Conservation (phyloP, 2,329 filamentous ascomycete genomes). For the Sporothrix schenckii region DNA sequence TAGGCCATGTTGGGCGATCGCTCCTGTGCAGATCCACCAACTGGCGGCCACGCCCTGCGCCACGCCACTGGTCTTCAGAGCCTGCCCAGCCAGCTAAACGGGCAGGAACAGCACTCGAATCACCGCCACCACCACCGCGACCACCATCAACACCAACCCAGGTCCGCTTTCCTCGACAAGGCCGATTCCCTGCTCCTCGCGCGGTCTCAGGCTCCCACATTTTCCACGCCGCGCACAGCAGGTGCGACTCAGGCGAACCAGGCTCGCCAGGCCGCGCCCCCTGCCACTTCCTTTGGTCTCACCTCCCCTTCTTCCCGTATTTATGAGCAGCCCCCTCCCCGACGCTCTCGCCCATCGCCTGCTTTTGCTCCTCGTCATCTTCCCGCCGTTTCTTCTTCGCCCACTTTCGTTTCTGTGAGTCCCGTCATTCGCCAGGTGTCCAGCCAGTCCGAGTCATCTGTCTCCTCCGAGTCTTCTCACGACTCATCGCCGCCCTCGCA, state of each 20-base stretch:
- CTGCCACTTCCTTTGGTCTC: conserved; percentile 18
- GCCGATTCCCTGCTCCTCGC: conserved; percentile 30
- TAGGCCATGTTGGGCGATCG: conserved; percentile 31
- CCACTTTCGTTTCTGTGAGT: conserved; percentile 4
- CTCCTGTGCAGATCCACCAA: conserved; percentile 26
- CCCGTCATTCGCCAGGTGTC: conserved; percentile 7
- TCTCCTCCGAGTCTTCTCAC: conserved; percentile 20
- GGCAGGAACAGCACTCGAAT: not conserved
- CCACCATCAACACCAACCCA: not conserved
- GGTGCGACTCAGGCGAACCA: not conserved
- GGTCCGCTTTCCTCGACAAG: conserved; percentile 28
- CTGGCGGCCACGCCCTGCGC: conserved; percentile 32
- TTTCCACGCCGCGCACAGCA: conserved; percentile 21
- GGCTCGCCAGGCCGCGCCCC: not conserved
- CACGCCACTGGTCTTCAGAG: conserved; percentile 29
- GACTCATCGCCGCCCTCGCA: conserved; percentile 17
- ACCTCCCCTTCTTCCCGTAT: conserved; percentile 24
- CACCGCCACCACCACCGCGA: not conserved
- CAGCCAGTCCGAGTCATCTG: conserved; percentile 2
- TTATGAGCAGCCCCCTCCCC: conserved; percentile 24
- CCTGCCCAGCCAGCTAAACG: conserved; percentile 9
- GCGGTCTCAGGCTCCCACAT: conserved; percentile 26
- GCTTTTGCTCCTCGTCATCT: conserved; percentile 26
- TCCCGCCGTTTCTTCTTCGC: conserved; percentile 17
- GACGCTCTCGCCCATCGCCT: conserved; percentile 26